Evolutionary conservation across 176 grass and related monocot genomes (phyloP).

Genomic region (Tillandsia leiboldiana): DNA sequence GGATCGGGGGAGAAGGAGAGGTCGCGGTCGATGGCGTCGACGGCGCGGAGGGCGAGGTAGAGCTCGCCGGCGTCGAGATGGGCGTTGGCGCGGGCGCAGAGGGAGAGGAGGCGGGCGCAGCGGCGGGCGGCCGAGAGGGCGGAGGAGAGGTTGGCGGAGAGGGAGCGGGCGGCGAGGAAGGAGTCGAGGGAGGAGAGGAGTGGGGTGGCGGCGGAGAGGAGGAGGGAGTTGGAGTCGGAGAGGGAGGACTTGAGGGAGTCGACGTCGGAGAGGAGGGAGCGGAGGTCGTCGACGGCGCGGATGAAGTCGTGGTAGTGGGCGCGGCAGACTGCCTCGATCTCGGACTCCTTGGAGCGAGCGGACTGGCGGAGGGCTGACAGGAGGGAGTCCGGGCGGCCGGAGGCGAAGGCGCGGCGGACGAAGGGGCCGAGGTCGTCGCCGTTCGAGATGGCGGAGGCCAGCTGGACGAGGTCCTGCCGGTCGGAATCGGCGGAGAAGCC

Average conservation of each 20-base stretch:
- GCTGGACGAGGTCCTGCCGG: conserved; percentile 45
- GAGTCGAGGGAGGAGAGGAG: conserved; percentile 74
- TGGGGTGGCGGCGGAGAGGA: conserved; percentile 63
- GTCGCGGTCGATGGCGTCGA: conserved; percentile 70
- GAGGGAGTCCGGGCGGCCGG: conserved; percentile 41
- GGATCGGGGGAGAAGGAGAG: conserved; percentile 32
- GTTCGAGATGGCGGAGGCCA: conserved; percentile 57
- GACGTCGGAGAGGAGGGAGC: conserved; percentile 86
- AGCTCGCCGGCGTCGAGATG: conserved; percentile 55
- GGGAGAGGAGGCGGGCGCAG: conserved; percentile 61
- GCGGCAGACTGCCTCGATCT: conserved; percentile 66
- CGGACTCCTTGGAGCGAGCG: conserved; percentile 17
- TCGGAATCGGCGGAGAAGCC: conserved; percentile 24
- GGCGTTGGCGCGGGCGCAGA: conserved; percentile 69
- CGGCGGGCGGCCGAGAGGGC: conserved; percentile 51
- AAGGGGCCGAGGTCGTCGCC: conserved; percentile 75
- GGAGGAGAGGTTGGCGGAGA: conserved; percentile 57
- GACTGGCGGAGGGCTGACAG: conserved; percentile 9
- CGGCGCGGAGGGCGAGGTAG: conserved; percentile 79
- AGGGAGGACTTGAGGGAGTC: conserved; percentile 79
- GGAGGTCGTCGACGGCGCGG: conserved; percentile 83
- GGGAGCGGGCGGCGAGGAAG: conserved; percentile 60
- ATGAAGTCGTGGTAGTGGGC: conserved; percentile 97
- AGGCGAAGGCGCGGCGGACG: conserved; percentile 56
- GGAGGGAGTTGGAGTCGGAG: conserved; percentile 50